Evolutionary conservation across 2,329 filamentous ascomycete species (phyloP).

Genomic region (Hirsutella thompsonii): DNA sequence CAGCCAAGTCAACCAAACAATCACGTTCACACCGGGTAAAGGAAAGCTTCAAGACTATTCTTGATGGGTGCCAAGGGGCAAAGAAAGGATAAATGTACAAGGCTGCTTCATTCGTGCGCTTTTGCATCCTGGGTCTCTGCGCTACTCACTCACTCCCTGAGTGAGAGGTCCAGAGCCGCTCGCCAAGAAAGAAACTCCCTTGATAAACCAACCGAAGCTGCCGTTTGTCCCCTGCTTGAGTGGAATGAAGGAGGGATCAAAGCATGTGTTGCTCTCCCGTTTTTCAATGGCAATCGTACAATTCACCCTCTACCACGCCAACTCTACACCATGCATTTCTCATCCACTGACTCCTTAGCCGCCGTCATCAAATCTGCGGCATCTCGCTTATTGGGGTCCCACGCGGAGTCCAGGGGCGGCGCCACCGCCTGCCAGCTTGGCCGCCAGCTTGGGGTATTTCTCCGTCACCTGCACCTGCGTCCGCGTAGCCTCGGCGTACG

Average conservation of each 20-base stretch:
- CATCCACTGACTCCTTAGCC: background rate
- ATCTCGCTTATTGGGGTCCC: slow-evolving; percentile 15
- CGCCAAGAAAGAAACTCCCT: background rate
- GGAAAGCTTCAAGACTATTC: too few relatives aligned
- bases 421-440: slow-evolving; percentile 40
- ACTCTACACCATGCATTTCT: background rate
- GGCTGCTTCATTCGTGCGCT: background rate
- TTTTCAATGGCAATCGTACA: slow-evolving; percentile 1
- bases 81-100: slow-evolving; percentile 6
- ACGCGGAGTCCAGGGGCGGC: slow-evolving; percentile 23
- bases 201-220: background rate
- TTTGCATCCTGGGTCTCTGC: background rate
- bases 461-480: slow-evolving; percentile 89
- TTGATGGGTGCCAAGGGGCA: background rate
- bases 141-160: background rate
- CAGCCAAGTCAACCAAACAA: too few relatives aligned
- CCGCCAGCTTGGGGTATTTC: slow-evolving; percentile 70
- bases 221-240: background rate
- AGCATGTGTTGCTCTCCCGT: background rate
- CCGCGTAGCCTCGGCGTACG: slow-evolving; percentile 90
- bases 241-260: too few relatives aligned
- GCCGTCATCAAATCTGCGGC: background rate
- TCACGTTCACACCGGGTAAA: too few relatives aligned
- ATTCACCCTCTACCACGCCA: background rate
- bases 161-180: too few relatives aligned